These are phyloP conservation scores for Alternaria longipes DNA, from an alignment of 2,329 filamentous ascomycete species.

Conservation along the genomic window DNA sequence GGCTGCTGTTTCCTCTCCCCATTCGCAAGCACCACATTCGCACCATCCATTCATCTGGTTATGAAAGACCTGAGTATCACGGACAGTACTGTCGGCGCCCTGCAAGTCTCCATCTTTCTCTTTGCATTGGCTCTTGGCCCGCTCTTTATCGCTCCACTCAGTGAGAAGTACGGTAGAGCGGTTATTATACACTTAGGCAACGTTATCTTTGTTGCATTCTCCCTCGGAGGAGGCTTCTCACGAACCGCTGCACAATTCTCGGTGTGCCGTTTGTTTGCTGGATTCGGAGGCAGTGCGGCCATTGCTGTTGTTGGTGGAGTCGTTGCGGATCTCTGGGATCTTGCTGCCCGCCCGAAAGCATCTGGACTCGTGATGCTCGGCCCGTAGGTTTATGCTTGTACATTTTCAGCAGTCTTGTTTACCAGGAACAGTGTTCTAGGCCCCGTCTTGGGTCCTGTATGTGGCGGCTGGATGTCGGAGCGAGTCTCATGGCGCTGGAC, in stretches of 20 bases:
- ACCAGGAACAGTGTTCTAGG: constrained; percentile 7
- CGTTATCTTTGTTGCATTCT: constrained; percentile 34
- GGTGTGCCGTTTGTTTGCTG: neutral
- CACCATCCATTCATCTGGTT: constrained; percentile 38
- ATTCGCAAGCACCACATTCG: constrained; percentile 36
- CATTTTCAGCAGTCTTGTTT: neutral
- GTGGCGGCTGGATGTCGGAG: constrained; percentile 26
- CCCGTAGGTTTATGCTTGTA: neutral
- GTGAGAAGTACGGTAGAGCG: constrained; percentile 37
- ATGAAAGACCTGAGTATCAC: constrained; percentile 33
- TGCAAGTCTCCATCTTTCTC: constrained; percentile 44
- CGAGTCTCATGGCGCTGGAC: constrained; percentile 23
- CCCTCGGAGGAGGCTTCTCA: constrained; percentile 33
- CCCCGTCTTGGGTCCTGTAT: constrained; percentile 24
- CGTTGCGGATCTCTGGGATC: constrained; percentile 59
- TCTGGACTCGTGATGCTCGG: constrained; percentile 21
- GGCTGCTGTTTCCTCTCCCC: constrained; percentile 19
- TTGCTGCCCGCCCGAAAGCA: constrained; percentile 20
- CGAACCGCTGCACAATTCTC: neutral
- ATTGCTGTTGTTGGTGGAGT: constrained; percentile 36
- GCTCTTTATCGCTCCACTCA: constrained; percentile 40
- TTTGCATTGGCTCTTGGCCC: constrained; percentile 46
- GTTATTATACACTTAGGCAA: constrained; percentile 34
- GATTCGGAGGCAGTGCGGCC: neutral
- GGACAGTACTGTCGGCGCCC: constrained; percentile 22